Evolutionary conservation across 176 grass and related monocot genomes (phyloP).

Genomic region (Phyllostachys edulis): DNA sequence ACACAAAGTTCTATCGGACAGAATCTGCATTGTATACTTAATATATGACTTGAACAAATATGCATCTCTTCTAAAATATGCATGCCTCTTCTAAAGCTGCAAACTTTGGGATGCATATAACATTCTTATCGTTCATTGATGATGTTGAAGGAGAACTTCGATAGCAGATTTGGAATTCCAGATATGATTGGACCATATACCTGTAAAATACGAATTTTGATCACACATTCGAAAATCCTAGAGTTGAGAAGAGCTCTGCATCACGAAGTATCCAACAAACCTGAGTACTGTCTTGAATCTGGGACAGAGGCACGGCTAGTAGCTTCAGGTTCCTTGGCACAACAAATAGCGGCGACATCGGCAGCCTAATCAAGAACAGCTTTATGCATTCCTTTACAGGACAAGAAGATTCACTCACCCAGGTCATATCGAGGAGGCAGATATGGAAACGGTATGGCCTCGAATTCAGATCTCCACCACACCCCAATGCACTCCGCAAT

Average conservation of each 20-base stretch:
- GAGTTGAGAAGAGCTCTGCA: too few species aligned
- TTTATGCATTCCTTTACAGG: slow-evolving; percentile 58
- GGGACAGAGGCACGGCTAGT: slow-evolving; percentile 53
- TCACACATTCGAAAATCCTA: background rate
- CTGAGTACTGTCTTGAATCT: slow-evolving; percentile 56
- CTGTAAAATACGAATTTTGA: background rate
- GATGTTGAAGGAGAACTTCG: slow-evolving; percentile 58
- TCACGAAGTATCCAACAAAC: background rate
- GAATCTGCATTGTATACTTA: background rate
- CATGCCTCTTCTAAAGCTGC: background rate
- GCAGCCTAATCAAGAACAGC: slow-evolving; percentile 60
- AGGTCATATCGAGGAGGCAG: slow-evolving; percentile 6
- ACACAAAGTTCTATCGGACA: background rate
- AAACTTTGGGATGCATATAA: too few species aligned
- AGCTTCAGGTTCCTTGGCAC: slow-evolving; percentile 56
- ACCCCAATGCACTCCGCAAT: slow-evolving; percentile 48
- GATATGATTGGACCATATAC: slow-evolving; percentile 62
- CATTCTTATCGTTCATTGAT: slow-evolving; percentile 17
- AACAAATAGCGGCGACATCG: slow-evolving; percentile 43
- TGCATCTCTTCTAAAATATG: background rate
- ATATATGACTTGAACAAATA: background rate
- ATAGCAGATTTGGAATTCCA: slow-evolving; percentile 53
- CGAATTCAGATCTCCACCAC: slow-evolving; percentile 65
- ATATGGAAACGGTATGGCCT: slow-evolving; percentile 51
- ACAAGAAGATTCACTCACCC: background rate